Conservation (phyloP, 129 eudicot species). For the Chrysanthemum seticuspe region DNA sequence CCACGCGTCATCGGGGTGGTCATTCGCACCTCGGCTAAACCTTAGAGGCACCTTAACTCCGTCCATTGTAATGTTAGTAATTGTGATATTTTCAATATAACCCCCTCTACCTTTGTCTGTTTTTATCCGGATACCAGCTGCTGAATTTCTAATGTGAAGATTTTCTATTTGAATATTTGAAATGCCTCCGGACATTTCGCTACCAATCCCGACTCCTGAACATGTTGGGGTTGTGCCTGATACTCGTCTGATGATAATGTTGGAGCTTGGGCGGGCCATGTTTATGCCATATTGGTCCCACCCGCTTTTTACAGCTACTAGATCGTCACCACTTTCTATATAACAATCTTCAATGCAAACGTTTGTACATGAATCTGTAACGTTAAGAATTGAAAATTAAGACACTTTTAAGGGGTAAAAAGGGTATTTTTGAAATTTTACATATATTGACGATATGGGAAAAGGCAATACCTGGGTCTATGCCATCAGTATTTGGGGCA, state of each 20-base stretch:
- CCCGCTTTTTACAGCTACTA: constrained; percentile 93
- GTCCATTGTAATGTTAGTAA: constrained; percentile 67
- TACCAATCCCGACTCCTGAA: constrained; percentile 96
- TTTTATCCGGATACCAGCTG: constrained; percentile 89
- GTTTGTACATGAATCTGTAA: constrained; percentile 79
- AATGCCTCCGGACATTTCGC: constrained; percentile 98
- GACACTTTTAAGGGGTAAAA: background rate
- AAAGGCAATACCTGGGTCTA: constrained; percentile 73
- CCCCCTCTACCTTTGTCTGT: constrained; percentile 97
- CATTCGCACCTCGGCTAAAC: constrained; percentile 89
- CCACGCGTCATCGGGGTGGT: constrained; percentile 85
- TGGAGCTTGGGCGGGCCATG: constrained; percentile 76
- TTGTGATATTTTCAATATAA: constrained; percentile 68
- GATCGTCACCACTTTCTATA: constrained; percentile 96
- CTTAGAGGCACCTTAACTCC: constrained; percentile 84
- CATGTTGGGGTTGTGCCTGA: constrained; percentile 98
- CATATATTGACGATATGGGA: background rate
- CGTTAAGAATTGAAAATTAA: background rate
- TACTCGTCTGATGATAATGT: constrained; percentile 75
- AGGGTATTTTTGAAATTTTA: background rate
- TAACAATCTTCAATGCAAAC: constrained; percentile 95
- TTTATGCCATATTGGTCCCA: constrained; percentile 96
- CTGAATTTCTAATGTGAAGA: constrained; percentile 69
- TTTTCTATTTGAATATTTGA: constrained; percentile 64
- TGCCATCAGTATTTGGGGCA: constrained; percentile 96